Evolutionary conservation across 768 basidiomycete species (phyloP).

Genomic region (Megacollybia marginata): DNA sequence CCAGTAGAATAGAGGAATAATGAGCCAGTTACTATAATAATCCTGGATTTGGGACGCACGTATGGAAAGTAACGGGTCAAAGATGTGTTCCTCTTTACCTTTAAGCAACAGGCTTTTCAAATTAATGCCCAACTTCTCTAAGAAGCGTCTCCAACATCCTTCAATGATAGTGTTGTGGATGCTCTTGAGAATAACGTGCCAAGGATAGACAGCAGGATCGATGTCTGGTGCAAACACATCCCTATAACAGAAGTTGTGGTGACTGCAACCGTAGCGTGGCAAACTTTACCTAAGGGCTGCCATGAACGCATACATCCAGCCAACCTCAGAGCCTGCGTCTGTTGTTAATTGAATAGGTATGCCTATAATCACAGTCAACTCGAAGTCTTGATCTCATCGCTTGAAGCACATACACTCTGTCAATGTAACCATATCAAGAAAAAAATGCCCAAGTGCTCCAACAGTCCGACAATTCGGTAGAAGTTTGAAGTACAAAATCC

Average conservation of each 20-base stretch:
- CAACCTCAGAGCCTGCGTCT: slow-evolving; percentile 13
- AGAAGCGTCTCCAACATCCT: no score
- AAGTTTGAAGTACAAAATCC: slow-evolving; percentile 9
- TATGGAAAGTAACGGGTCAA: neutral
- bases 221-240: no score
- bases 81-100: neutral
- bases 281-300: neutral
- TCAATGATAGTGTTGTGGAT: no score
- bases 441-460: slow-evolving; percentile 21
- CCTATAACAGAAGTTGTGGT: slow-evolving; percentile 6
- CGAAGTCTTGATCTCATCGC: no score
- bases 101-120: neutral
- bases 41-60: neutral
- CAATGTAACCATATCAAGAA: slow-evolving; percentile 22
- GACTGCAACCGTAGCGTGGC: slow-evolving; percentile 6
- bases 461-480: slow-evolving; percentile 18
- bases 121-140: no score
- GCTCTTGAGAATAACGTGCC: no score
- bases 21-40: neutral
- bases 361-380: slow-evolving; percentile 1
- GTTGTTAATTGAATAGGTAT: slow-evolving; percentile 8
- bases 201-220: no score
- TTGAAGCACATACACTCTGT: slow-evolving; percentile 12
- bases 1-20: slow-evolving; percentile 14
- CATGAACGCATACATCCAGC: slow-evolving; percentile 5